A percentile compares a stretch with the other conserved stretches of the same genome.
phyloP scores from a whole-genome alignment of 2,329 filamentous ascomycete genomes.

The Diaporthe ampelina region DNA sequence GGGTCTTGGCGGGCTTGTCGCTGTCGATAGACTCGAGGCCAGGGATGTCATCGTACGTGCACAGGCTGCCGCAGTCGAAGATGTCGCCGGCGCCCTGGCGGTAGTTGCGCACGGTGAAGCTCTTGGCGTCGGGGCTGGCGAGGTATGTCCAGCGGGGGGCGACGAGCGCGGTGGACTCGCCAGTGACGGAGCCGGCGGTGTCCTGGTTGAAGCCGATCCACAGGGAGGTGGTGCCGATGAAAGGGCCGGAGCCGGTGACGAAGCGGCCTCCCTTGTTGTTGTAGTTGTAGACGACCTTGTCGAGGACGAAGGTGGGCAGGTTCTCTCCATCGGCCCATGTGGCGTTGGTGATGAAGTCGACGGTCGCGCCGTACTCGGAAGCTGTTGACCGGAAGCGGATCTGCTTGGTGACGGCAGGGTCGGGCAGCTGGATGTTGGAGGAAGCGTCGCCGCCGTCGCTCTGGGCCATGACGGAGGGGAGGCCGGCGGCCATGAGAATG shows the following conservation, averaged over 20 bases:
- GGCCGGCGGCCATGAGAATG: conserved; percentile 23
- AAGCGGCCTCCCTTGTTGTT: conserved; percentile 33
- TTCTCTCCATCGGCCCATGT: conserved; percentile 23
- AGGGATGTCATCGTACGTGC: conserved; percentile 25
- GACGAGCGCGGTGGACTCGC: conserved; percentile 16
- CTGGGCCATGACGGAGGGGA: conserved; percentile 21
- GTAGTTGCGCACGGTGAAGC: conserved; percentile 32
- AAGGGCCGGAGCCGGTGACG: conserved; percentile 19
- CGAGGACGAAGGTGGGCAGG: conserved; percentile 23
- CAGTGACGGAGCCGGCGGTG: conserved; percentile 19
- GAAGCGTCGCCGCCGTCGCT: conserved; percentile 15
- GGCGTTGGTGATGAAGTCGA: conserved; percentile 33
- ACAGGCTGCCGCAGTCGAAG: conserved; percentile 15
- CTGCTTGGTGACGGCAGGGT: conserved; percentile 26
- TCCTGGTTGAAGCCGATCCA: conserved; percentile 35
- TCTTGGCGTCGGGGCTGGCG: conserved; percentile 25
- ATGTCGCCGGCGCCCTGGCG: conserved; percentile 17
- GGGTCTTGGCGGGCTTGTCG: background rate
- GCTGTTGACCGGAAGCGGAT: conserved; percentile 25
- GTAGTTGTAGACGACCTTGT: conserved; percentile 34
- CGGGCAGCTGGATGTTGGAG: conserved; percentile 14
- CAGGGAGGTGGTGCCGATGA: conserved; percentile 13
- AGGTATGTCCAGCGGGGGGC: conserved; percentile 24
- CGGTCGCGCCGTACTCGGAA: conserved; percentile 20
- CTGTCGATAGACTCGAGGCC: conserved; percentile 30